Evolutionary conservation across 2,329 filamentous ascomycete species (phyloP).

Genomic region (Aureobasidium zeae): DNA sequence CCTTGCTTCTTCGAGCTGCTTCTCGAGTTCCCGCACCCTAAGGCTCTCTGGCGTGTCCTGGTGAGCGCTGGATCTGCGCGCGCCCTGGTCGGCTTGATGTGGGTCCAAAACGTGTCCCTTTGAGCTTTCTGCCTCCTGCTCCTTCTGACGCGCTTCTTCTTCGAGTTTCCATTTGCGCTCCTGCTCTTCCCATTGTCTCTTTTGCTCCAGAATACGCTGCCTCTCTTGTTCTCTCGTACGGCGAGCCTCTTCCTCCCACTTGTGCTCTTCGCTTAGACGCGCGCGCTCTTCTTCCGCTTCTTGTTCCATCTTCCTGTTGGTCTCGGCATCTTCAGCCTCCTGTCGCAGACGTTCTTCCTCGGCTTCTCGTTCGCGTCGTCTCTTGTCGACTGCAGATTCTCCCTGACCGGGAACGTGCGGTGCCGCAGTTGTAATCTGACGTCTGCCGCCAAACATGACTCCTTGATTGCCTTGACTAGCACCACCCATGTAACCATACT

Average conservation of each 20-base stretch:
- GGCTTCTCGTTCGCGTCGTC: slow-evolving; percentile 45
- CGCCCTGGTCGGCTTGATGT: slow-evolving; percentile 62
- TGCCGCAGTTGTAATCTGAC: slow-evolving; percentile 80
- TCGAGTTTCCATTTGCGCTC: slow-evolving; percentile 68
- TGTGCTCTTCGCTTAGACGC: slow-evolving; percentile 53
- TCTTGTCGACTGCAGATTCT: slow-evolving; percentile 74
- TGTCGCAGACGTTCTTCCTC: slow-evolving; percentile 46
- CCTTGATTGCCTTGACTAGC: slow-evolving; percentile 93
- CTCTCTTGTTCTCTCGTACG: slow-evolving; percentile 51
- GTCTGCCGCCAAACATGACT: slow-evolving; percentile 79
- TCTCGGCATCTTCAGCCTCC: slow-evolving; percentile 43
- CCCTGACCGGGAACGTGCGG: slow-evolving; percentile 61
- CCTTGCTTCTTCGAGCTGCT: slow-evolving; percentile 57
- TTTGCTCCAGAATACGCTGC: slow-evolving; percentile 55
- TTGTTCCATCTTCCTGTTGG: slow-evolving; percentile 42
- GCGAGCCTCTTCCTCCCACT: slow-evolving; percentile 57
- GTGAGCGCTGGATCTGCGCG: slow-evolving; percentile 30
- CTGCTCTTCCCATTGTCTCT: slow-evolving; percentile 67
- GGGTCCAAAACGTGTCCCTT: slow-evolving; percentile 80
- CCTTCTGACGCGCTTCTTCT: slow-evolving; percentile 59
- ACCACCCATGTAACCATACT: slow-evolving; percentile 97
- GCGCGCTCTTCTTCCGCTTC: slow-evolving; percentile 57
- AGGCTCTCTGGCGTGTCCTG: slow-evolving; percentile 47
- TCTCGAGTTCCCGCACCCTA: slow-evolving; percentile 72
- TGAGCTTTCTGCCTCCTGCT: slow-evolving; percentile 66